phyloP scores from a whole-genome alignment of 768 basidiomycete species.

The Coprinopsis strossmayeri region DNA sequence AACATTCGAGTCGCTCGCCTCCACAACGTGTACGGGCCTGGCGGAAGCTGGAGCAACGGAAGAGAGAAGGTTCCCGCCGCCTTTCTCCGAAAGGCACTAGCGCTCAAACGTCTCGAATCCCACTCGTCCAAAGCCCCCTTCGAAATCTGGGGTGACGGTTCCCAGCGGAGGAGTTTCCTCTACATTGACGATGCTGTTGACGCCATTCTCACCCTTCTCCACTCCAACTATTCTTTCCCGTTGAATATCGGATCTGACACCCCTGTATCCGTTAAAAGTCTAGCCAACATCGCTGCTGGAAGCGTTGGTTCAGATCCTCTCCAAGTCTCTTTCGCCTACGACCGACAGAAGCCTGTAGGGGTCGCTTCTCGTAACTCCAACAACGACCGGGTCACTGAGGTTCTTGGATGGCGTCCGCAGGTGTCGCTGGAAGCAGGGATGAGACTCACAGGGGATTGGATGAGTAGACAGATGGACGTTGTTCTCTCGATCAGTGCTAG shows the following conservation, averaged over 20 bases:
- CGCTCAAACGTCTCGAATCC: constrained; percentile 18
- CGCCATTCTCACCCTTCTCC: constrained; percentile 38
- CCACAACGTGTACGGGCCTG: constrained; percentile 54
- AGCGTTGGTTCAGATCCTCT: constrained; percentile 34
- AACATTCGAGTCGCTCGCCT: constrained; percentile 45
- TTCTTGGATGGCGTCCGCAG: constrained; percentile 37
- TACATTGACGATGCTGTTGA: constrained; percentile 50
- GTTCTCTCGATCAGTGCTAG: neutral
- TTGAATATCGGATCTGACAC: constrained; percentile 49
- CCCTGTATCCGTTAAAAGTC: constrained; percentile 29
- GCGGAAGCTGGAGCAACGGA: constrained; percentile 46
- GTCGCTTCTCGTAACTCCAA: constrained; percentile 48
- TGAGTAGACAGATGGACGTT: constrained; percentile 28
- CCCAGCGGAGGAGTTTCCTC: constrained; percentile 48
- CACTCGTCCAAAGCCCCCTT: constrained; percentile 18
- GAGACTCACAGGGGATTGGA: constrained; percentile 41
- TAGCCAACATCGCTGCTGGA: neutral
- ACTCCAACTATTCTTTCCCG: constrained; percentile 26
- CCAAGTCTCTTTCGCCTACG: constrained; percentile 24
- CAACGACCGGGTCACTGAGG: constrained; percentile 27
- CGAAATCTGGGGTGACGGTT: constrained; percentile 55
- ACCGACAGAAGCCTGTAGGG: constrained; percentile 31
- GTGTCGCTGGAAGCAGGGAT: constrained; percentile 40
- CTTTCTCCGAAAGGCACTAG: constrained; percentile 45
- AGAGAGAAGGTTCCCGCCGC: constrained; percentile 57